Evolutionary conservation across 2,329 filamentous ascomycete genomes (phyloP), one percentile per base, ranked within the genome.

Genomic region (Phoma herbarum): DNA sequence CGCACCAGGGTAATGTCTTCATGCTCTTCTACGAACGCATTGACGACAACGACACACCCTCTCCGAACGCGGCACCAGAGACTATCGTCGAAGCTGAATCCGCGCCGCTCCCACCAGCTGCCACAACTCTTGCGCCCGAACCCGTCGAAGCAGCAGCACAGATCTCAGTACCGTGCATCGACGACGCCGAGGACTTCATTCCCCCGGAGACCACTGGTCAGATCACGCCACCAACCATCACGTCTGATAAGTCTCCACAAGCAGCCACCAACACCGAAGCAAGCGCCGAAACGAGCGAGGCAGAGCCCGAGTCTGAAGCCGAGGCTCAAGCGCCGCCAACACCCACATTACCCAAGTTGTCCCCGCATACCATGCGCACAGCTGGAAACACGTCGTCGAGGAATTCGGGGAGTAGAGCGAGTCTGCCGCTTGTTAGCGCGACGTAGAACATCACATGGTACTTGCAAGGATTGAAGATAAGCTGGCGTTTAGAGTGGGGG

Each of bases 21-120:
- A 98, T 99, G 94, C 84, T 98, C 1, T 98, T 98, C 75, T 99
- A 98, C 75, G 94, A 99, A 62, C 74, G 70, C n/a, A 61, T 72
- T 35, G 66, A 73, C 25, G 59, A 60, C 28, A 58, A 60, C 74
- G 41, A 54, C 6, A 10, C 46, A 22, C 18, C 37, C 0, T 3
- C 57, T 37, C 16, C 25, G 10, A 28, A 45, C 35, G n/a, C 18
- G 20, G 42, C 50, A n/a, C 10, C 18, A 54, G 3, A 20, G 1
- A 7, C 14, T 20, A 18, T 52, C 7, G n/a, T 60, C 9, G 28
- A 39, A 39, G 9, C 55, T 11, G 60, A 66, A 25, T 51, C 65
- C 25, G 59, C 68, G 6, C 67, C 70, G 3, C 50, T 74, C 7
- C 67, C 71, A 11, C 63, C 71, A 14, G n/a, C 29, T 29, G 29